A percentile compares a stretch with the other conserved stretches of the same genome.
phyloP scores from a whole-genome alignment of 257 asterid species.

The Hygrophila difformis region DNA sequence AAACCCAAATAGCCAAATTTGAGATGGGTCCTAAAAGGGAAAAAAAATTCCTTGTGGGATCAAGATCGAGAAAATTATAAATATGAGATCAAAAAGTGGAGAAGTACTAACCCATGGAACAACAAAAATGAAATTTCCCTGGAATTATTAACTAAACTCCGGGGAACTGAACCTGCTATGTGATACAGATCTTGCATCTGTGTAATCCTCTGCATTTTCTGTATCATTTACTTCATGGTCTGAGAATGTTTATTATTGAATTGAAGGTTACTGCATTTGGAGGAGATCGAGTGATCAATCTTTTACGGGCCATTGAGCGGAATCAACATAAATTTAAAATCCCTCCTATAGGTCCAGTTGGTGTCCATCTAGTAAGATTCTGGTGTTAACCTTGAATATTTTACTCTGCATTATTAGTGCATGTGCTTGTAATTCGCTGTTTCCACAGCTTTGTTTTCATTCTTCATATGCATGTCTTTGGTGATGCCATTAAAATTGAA shows the following conservation, averaged over 20 bases:
- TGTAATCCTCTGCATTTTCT: constrained; percentile 15
- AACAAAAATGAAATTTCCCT: no score
- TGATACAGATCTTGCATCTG: background rate
- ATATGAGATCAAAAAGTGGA: no score
- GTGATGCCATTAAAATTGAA: no score
- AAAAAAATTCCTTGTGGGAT: no score
- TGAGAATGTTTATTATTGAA: constrained; percentile 9
- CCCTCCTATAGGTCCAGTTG: constrained; percentile 96
- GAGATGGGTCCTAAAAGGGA: no score
- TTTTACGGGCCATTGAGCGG: constrained; percentile 70
- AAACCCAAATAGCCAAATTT: no score
- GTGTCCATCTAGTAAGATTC: constrained; percentile 78
- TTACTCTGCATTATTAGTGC: constrained; percentile 12
- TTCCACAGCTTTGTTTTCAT: no score
- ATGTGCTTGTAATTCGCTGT: no score
- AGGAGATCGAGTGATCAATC: constrained; percentile 55
- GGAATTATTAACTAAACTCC: no score
- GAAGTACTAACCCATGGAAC: no score
- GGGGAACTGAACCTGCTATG: background rate
- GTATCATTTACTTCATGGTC: constrained; percentile 1
- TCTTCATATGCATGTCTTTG: no score
- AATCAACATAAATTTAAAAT: constrained; percentile 49
- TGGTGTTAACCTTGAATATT: constrained; percentile 2
- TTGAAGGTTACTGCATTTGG: constrained; percentile 93
- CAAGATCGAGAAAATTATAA: no score